These are phyloP conservation scores for Thinopyrum elongatum DNA, from an alignment of 176 grass and related monocot species.

Conservation along the genomic window DNA sequence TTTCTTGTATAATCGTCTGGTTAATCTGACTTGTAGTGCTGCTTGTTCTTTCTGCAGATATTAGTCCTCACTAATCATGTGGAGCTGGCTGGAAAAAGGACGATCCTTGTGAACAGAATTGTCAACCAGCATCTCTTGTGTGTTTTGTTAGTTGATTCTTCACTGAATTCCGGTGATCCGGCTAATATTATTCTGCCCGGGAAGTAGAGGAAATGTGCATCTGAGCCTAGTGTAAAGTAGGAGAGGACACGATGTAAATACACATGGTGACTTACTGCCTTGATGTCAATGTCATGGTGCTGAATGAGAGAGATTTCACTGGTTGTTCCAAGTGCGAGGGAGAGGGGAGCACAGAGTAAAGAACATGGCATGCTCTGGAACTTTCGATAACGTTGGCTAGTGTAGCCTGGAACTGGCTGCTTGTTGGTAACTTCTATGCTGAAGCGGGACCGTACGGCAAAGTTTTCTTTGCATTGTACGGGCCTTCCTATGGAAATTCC, in stretches of 20 bases:
- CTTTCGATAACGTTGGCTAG: background rate
- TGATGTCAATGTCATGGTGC: slow-evolving; percentile 11
- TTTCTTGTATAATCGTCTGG: background rate
- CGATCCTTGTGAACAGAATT: background rate
- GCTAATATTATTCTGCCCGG: slow-evolving; percentile 36
- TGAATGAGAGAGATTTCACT: slow-evolving; percentile 6
- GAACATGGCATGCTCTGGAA: background rate
- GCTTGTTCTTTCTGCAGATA: slow-evolving; percentile 33
- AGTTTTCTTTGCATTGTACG: slow-evolving; percentile 12
- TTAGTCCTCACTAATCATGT: slow-evolving; percentile 28
- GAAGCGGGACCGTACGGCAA: background rate
- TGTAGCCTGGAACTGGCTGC: background rate
- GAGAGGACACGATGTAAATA: slow-evolving; percentile 36
- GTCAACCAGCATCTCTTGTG: slow-evolving; percentile 20
- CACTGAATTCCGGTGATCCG: background rate
- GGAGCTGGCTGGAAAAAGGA: slow-evolving; percentile 18
- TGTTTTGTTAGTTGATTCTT: slow-evolving; percentile 50
- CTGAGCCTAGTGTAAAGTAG: slow-evolving; percentile 43
- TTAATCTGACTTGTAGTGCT: slow-evolving; percentile 37
- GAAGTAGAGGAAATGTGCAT: slow-evolving; percentile 7
- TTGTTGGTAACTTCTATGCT: slow-evolving; percentile 15
- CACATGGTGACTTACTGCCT: background rate
- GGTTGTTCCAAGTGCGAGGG: background rate
- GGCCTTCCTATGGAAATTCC: slow-evolving; percentile 9
- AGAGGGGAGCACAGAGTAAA: background rate